Conservation (phyloP, 257 asterid species). For the Solanum raphanifolium region DNA sequence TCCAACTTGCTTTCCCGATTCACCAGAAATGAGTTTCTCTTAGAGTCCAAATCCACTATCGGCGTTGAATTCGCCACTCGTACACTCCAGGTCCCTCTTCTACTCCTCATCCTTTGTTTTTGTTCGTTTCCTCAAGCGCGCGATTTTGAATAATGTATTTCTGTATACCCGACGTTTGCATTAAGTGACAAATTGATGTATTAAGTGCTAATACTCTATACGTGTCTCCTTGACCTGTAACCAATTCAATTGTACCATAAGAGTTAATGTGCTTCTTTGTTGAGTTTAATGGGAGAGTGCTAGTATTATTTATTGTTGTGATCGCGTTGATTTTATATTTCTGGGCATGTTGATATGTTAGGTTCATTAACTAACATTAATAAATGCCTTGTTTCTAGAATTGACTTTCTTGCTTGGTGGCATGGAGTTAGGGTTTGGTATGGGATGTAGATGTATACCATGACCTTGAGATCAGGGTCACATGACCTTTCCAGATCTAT, state of each 20-base stretch:
- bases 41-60: constrained; percentile 44
- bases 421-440: not conserved
- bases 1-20: constrained; percentile 37
- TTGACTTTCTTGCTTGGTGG: not conserved
- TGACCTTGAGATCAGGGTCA: not conserved
- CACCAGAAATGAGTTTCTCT: constrained; percentile 36
- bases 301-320: not conserved
- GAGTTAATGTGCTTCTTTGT: not conserved
- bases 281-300: not conserved
- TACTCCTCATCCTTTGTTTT: not conserved
- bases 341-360: not conserved
- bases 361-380: not conserved
- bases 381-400: not conserved
- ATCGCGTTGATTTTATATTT: not conserved
- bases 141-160: not conserved
- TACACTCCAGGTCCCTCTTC: constrained; percentile 16
- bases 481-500: not conserved
- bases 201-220: not conserved
- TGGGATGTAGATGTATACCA: not conserved
- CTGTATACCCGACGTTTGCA: not conserved
- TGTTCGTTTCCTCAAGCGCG: not conserved
- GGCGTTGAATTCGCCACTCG: constrained; percentile 54
- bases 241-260: not conserved
- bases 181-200: not conserved
- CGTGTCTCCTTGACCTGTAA: not conserved